Evolutionary conservation across 1,284 basidiomycete genomes (phyloP), one percentile per base, ranked within the genome.

Genomic region (Agaricales sp.): DNA sequence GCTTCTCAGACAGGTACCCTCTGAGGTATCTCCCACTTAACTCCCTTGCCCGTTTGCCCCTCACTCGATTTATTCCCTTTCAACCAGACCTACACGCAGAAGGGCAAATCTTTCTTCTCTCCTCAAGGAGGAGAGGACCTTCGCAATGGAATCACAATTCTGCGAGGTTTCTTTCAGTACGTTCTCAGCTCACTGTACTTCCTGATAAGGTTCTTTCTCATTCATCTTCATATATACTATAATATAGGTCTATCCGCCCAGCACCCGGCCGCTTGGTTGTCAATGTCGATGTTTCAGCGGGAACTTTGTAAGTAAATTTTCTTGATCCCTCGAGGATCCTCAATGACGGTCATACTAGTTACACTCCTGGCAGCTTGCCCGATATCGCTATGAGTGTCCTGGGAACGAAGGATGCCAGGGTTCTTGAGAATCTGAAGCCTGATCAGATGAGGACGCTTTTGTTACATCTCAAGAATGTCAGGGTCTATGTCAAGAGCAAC

Each of bases 201-300:
- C n/a, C n/a, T n/a, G n/a, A 35, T 11, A n/a, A 35, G 30, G 11
- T 11, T 8, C 30, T 35, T n/a, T 35, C 30, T 35, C 30, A 35
- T 8, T n/a, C n/a, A 8, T n/a, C 11, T 35, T 35, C 30, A 11
- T n/a, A 35, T 8, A 11, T 8, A 35, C n/a, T 35, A n/a, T n/a
- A 11, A 8, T 8, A 35, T 35, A 35, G 30, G 30, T 35, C 30
- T 0, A 70, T 81, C n/a, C 68, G 80, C n/a, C 80, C 80, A 3
- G 75, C 71, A 0, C 62, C 74, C 2, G 70, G 69, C 1, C 65
- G 62, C 2, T 71, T 82, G 60, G 56, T 81, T 11, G 69, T 82
- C 58, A 82, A 82, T 50, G 68, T 82, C 49, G 80, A 82, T 50
- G 81, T 81, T 43, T 72, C 71, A 8, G 30, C 30, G 30, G 8